Base-by-base conservation (phyloP, 176 grass and related monocot species). In the Themeda triandra region DNA sequence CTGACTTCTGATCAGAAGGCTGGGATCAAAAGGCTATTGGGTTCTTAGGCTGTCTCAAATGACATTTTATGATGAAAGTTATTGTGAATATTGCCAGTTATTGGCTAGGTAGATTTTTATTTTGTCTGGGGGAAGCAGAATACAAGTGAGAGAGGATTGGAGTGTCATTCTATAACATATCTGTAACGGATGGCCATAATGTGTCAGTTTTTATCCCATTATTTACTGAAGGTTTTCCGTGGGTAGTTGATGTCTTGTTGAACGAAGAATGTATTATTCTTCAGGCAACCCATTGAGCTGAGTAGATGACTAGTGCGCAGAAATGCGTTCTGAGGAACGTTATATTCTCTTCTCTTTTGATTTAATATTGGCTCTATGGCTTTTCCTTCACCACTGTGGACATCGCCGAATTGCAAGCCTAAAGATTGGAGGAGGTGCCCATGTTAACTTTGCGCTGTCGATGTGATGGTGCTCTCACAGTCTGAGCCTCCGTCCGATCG, bases 1-100 rank as follows among this genome's bases (percentile, higher is more conserved):
- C 30, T 95, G 62, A 95, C 87, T 29, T 77, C 83, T 48, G 91
- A 98, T 70, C 89, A 95, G 77, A 95, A 95, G 72, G 42, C 69
- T 60, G 91, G 93, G 30, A 84, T 95, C 80, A 95, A 92, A 81
- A 90, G 76, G 62, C 78, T 98, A 8, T 81, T 98, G 78, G 86
- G 70, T 82, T 90, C 88, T 13, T 85, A 78, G 69, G 41, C 21
- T 21, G 45, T n/a, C 29, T 15, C 62, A 19, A 11, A n/a, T n/a
- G n/a, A n/a, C n/a, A n/a, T n/a, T n/a, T n/a, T n/a, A n/a, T n/a
- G n/a, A n/a, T n/a, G n/a, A n/a, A n/a, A n/a, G 40, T 74, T 71
- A 58, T 40, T 90, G 89, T 90, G 80, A 90, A 87, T 90, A 90
- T 83, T 69, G 75, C 75, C 68, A 62, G 68, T 73, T 12, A 48